phyloP scores from a whole-genome alignment of 176 grass and related monocot genomes.

The Olyra latifolia region DNA sequence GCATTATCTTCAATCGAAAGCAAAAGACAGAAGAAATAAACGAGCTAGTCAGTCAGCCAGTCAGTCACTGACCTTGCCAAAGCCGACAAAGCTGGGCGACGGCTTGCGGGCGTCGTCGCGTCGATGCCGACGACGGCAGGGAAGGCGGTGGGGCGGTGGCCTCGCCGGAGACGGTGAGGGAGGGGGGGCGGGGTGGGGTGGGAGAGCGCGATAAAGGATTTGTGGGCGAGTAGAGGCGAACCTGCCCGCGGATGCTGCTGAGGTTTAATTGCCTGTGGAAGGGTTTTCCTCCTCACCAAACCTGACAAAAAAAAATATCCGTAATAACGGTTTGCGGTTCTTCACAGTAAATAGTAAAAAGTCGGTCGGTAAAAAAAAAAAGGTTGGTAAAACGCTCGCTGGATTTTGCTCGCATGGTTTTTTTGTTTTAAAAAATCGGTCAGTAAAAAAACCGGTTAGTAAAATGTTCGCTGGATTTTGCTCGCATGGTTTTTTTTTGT shows the following conservation, averaged over 20 bases:
- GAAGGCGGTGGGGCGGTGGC: not conserved
- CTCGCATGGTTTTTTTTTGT: too few species aligned
- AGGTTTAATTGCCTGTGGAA: too few species aligned
- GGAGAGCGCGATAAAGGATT: not conserved
- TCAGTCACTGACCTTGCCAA: slow-evolving; percentile 26
- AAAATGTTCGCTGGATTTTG: too few species aligned
- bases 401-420: too few species aligned
- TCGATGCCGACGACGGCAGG: not conserved
- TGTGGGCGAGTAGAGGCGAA: slow-evolving; percentile 27
- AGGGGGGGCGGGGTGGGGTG: not conserved
- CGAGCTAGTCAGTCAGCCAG: not conserved
- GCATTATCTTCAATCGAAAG: not conserved
- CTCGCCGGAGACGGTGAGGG: slow-evolving; percentile 32
- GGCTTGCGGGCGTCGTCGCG: not conserved
- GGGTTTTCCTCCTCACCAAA: too few species aligned
- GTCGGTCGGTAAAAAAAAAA: too few species aligned
- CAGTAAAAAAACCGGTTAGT: too few species aligned
- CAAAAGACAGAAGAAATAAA: not conserved
- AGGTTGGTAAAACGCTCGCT: too few species aligned
- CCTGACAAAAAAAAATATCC: too few species aligned
- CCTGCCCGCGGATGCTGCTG: not conserved
- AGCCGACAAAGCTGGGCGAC: slow-evolving; percentile 17
- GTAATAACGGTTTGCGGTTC: too few species aligned
- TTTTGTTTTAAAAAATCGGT: too few species aligned
- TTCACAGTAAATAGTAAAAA: too few species aligned